phyloP scores from a whole-genome alignment of 1,284 basidiomycete genomes.

The Ceratorhiza oryzae-sativae region DNA sequence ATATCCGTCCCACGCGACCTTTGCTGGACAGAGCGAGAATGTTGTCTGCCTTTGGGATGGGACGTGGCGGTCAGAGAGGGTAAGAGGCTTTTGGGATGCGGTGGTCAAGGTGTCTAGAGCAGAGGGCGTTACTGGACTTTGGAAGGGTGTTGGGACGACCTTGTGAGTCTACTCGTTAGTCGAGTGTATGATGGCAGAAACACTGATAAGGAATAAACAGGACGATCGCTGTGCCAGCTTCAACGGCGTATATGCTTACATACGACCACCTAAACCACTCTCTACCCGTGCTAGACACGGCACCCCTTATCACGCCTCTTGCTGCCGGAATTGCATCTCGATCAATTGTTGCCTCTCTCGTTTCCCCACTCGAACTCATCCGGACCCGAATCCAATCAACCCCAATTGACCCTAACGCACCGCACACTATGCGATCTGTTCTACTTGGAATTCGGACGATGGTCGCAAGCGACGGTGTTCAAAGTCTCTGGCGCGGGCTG shows the following conservation, averaged over 20 bases:
- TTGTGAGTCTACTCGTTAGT: constrained; percentile 63
- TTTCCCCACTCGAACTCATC: constrained; percentile 92
- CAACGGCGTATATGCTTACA: constrained; percentile 94
- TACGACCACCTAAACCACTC: constrained; percentile 87
- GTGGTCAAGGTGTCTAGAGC: constrained; percentile 77
- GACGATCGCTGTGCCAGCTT: constrained; percentile 89
- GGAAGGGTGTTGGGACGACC: constrained; percentile 89
- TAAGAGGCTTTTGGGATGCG: constrained; percentile 83
- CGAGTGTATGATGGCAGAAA: neutral
- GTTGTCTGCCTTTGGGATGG: constrained; percentile 77
- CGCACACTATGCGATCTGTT: constrained; percentile 77
- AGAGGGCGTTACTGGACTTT: constrained; percentile 80
- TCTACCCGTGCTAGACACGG: constrained; percentile 49
- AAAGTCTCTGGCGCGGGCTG: constrained; percentile 87
- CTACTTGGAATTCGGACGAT: constrained; percentile 67
- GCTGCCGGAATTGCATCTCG: constrained; percentile 84
- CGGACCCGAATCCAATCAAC: constrained; percentile 94
- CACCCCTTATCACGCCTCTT: constrained; percentile 73
- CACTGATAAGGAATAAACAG: constrained; percentile 54
- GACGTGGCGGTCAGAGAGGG: constrained; percentile 70
- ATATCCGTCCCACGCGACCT: constrained; percentile 37
- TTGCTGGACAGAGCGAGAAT: constrained; percentile 53
- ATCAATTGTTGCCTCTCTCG: constrained; percentile 77
- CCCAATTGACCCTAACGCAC: constrained; percentile 67
- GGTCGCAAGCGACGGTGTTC: constrained; percentile 68